A percentile compares a stretch with the other conserved stretches of the same genome.
Conservation (phyloP, 129 eudicot genomes). For the Saposhnikovia divaricata region DNA sequence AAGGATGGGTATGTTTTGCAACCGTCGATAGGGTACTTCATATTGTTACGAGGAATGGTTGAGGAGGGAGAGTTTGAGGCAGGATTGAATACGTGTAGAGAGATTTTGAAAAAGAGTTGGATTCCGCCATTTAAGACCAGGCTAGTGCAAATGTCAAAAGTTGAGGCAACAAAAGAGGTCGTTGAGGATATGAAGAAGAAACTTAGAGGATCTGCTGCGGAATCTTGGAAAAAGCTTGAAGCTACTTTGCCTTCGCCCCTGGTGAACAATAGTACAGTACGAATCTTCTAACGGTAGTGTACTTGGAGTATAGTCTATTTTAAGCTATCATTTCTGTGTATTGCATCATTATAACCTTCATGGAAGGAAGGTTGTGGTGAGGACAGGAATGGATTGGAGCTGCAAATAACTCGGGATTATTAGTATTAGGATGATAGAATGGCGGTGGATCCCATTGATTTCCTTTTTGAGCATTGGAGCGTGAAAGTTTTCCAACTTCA, state of each 20-base stretch:
- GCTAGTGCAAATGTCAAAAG: slow-evolving; percentile 31
- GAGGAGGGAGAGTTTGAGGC: slow-evolving; percentile 31
- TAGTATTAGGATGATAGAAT: not conserved
- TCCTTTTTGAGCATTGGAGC: not conserved
- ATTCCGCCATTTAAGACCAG: slow-evolving; percentile 44
- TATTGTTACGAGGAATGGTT: slow-evolving; percentile 37
- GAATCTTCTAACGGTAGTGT: not conserved
- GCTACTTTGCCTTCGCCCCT: slow-evolving; percentile 24
- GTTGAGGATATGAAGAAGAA: slow-evolving; percentile 28
- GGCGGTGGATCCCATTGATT: not conserved
- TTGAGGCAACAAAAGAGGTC: slow-evolving; percentile 29
- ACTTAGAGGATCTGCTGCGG: slow-evolving; percentile 40
- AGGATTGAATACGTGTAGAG: slow-evolving; percentile 36
- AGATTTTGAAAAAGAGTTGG: slow-evolving; percentile 38
- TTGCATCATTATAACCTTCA: not conserved
- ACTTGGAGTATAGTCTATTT: not conserved
- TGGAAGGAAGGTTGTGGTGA: not conserved
- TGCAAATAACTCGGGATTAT: not conserved
- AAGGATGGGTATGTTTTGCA: slow-evolving; percentile 29
- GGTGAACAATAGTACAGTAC: slow-evolving; percentile 8
- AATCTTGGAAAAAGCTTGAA: slow-evolving; percentile 50
- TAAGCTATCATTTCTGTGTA: not conserved
- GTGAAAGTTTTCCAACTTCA: not conserved
- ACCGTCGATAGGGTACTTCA: slow-evolving; percentile 18
- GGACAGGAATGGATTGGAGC: not conserved